Evolutionary conservation across 768 basidiomycete genomes (phyloP).

Genomic region (Gymnopilus dilepis): DNA sequence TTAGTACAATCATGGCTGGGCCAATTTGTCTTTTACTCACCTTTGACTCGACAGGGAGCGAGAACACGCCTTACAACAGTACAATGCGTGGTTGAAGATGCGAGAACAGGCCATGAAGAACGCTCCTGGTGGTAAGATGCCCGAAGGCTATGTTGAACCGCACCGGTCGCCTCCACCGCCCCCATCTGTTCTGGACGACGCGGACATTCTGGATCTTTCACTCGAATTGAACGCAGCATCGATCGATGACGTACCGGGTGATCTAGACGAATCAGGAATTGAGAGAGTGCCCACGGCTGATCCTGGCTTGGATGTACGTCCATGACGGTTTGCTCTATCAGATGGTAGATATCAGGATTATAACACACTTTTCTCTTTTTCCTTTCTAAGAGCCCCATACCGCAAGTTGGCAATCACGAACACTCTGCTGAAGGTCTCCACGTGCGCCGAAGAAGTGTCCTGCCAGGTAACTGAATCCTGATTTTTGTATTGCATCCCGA

Average conservation of each 20-base stretch:
- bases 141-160: slow-evolving; percentile 70
- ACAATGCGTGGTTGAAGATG: slow-evolving; percentile 89
- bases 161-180: slow-evolving; percentile 79
- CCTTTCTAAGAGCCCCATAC: slow-evolving; percentile 60
- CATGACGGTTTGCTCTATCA: slow-evolving; percentile 22
- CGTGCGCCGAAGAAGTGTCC: slow-evolving; percentile 91
- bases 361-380: slow-evolving; percentile 20
- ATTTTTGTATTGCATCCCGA: slow-evolving; percentile 9
- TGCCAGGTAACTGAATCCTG: slow-evolving; percentile 70
- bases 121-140: slow-evolving; percentile 69
- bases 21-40: slow-evolving; percentile 3
- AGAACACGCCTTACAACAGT: slow-evolving; percentile 82
- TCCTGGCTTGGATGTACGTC: slow-evolving; percentile 83
- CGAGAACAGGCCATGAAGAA: slow-evolving; percentile 79
- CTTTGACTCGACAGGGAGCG: slow-evolving; percentile 65
- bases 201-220: slow-evolving; percentile 86
- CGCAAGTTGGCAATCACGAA: slow-evolving; percentile 64
- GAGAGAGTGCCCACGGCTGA: slow-evolving; percentile 93
- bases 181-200: slow-evolving; percentile 77
- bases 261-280: slow-evolving; percentile 80
- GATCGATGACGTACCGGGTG: slow-evolving; percentile 73
- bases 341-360: slow-evolving; percentile 15
- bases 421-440: slow-evolving; percentile 74
- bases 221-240: slow-evolving; percentile 88
- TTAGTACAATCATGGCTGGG: slow-evolving; percentile 42